These are phyloP conservation scores for Emmonsia crescens DNA, from an alignment of 2,329 filamentous ascomycete species.

Conservation along the genomic window DNA sequence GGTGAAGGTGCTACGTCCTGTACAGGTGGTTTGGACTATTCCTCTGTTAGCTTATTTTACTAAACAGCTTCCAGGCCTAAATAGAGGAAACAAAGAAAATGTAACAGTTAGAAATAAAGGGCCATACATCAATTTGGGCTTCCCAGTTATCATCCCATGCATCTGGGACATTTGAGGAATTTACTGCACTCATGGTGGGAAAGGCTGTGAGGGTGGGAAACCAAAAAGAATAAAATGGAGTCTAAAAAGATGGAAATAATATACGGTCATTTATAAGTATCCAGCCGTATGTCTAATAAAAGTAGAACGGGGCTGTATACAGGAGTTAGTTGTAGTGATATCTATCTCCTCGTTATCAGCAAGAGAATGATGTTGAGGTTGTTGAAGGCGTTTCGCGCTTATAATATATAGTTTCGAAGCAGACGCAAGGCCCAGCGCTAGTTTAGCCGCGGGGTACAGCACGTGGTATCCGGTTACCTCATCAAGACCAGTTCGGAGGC, in stretches of 20 bases:
- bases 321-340: not conserved
- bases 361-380: not conserved
- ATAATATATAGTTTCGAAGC: not conserved
- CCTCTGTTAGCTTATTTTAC: not conserved
- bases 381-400: too few relatives aligned
- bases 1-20: constrained; percentile 10
- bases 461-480: too few relatives aligned
- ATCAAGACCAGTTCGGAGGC: too few relatives aligned
- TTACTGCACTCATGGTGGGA: constrained; percentile 27
- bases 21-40: constrained; percentile 20
- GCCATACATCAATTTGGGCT: constrained; percentile 56
- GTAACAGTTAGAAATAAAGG: constrained; percentile 1
- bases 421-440: not conserved
- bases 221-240: not conserved
- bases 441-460: not conserved
- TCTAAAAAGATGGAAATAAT: not conserved
- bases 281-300: not conserved
- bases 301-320: not conserved
- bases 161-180: constrained; percentile 51
- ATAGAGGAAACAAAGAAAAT: constrained; percentile 1
- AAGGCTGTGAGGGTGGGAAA: not conserved
- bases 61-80: not conserved
- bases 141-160: constrained; percentile 96
- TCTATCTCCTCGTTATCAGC: not conserved
- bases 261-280: not conserved